phyloP scores from a whole-genome alignment of 768 basidiomycete genomes.

The Phanerochaete carnosa region DNA sequence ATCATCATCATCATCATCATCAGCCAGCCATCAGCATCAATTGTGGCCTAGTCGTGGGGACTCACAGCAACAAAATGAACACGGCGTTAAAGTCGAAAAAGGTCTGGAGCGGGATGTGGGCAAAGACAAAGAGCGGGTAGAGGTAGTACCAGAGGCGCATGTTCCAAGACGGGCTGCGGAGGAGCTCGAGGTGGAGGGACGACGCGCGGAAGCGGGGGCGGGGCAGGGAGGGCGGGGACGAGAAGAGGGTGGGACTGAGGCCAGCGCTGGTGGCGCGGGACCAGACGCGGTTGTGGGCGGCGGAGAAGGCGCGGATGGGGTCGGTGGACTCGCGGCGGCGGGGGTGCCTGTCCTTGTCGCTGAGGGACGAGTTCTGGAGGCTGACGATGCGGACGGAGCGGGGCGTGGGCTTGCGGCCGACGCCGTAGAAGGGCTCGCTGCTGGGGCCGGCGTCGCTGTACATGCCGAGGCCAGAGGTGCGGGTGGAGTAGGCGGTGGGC shows the following conservation, averaged over 20 bases:
- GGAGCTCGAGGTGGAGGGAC: conserved; percentile 63
- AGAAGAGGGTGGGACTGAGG: conserved; percentile 41
- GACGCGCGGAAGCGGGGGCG: conserved; percentile 67
- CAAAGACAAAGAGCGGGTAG: conserved; percentile 68
- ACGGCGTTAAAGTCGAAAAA: conserved; percentile 90
- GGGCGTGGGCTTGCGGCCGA: conserved; percentile 77
- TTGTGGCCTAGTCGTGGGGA: conserved; percentile 20
- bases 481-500: conserved; percentile 56
- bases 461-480: conserved; percentile 38
- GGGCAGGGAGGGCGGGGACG: conserved; percentile 31
- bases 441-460: conserved; percentile 22
- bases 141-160: conserved; percentile 64
- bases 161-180: conserved; percentile 55
- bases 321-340: conserved; percentile 46
- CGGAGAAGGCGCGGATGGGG: conserved; percentile 36
- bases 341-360: conserved; percentile 31
- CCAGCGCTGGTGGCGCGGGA: conserved; percentile 52
- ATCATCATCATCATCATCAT: background rate
- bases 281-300: conserved; percentile 48
- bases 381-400: conserved; percentile 82
- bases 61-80: conserved; percentile 81
- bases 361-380: conserved; percentile 48
- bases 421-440: conserved; percentile 32
- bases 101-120: conserved; percentile 71
- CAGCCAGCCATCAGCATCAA: background rate